phyloP scores from a whole-genome alignment of 768 basidiomycete species.

The Polyporus arcularius region DNA sequence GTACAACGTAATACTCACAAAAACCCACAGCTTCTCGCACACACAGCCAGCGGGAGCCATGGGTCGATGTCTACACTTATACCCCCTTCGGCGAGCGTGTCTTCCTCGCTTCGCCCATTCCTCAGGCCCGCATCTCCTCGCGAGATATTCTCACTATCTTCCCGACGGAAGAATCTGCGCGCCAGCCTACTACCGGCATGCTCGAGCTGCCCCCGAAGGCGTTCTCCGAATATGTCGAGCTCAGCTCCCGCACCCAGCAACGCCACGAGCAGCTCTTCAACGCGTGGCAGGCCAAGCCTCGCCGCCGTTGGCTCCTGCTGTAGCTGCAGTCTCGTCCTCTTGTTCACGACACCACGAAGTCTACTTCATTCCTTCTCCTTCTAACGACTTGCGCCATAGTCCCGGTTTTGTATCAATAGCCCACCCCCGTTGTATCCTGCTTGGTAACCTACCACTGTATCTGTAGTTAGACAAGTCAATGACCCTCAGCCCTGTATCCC shows the following conservation, averaged over 20 bases:
- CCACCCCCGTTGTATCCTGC: neutral
- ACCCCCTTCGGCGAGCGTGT: conserved; percentile 63
- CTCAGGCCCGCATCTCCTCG: conserved; percentile 61
- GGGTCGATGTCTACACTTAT: conserved; percentile 67
- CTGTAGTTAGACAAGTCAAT: neutral
- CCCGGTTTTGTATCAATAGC: conserved; percentile 8
- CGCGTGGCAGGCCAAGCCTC: conserved; percentile 2
- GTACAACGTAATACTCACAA: neutral
- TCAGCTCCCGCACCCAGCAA: conserved; percentile 53
- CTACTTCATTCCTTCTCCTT: neutral
- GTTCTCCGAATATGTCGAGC: conserved; percentile 57
- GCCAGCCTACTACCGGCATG: conserved; percentile 45
- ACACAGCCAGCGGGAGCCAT: conserved; percentile 55
- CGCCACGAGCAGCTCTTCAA: conserved; percentile 56
- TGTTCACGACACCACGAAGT: neutral
- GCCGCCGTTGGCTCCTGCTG: neutral
- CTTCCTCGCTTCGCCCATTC: conserved; percentile 62
- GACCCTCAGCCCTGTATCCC: no score
- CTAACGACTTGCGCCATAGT: neutral
- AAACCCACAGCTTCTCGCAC: conserved; percentile 50
- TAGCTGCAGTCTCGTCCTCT: neutral
- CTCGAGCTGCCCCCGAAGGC: conserved; percentile 64
- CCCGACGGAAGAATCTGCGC: conserved; percentile 38
- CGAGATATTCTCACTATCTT: conserved; percentile 63
- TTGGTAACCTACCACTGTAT: neutral